Base-by-base conservation (phyloP, 179 eudicot genomes). In the Dionaea muscipula region DNA sequence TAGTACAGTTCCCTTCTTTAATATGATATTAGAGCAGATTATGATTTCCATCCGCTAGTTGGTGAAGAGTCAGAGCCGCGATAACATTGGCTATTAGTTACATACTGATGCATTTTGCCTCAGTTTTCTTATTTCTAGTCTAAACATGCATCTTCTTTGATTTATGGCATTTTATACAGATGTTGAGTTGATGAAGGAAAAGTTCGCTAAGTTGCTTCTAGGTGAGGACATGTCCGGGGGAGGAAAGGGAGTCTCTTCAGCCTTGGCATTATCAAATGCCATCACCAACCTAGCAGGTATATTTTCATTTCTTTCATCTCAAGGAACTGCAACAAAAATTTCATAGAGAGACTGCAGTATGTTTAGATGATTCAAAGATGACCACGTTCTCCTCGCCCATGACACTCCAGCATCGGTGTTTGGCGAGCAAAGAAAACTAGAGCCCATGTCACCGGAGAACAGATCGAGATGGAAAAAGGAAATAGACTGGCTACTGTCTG, bases 401-500 rank as follows among this genome's bases (percentile, higher is more conserved):
- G 3, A 38, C 14, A 22, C 24, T 15, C 64, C 73, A 85, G 95
- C 95, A 68, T 76, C 95, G 53, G 85, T 76, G 0, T 85, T 83
- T 59, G 95, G 95, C 18, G 95, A 83, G 60, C 82, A 76, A 62
- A 51, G 72, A 56, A 82, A 71, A 64, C 44, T 85, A 45, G 95
- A 81, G 72, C 95, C 95, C 16, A 85, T 85, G 95, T 48, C 72
- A 5, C 73, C 78, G 17, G 86, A 83, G 7, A 81, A 73, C 38
- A 74, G 77, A 71, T 55, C 71, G 11, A 73, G 85, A 56, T 85
- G 95, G 95, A 85, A 68, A 61, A 83, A 74, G 49, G 87, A 81
- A 73, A 75, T 80, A 7, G 91, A 81, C 39, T 83, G 87, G 84
- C 68, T 85, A 20, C 51, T 85, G 36, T 85, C 95, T 31, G 91